Evolutionary conservation across 352 stramenopile species (phyloP), one percentile per base, ranked within the genome.

Genomic region (Phytophthora multivora): DNA sequence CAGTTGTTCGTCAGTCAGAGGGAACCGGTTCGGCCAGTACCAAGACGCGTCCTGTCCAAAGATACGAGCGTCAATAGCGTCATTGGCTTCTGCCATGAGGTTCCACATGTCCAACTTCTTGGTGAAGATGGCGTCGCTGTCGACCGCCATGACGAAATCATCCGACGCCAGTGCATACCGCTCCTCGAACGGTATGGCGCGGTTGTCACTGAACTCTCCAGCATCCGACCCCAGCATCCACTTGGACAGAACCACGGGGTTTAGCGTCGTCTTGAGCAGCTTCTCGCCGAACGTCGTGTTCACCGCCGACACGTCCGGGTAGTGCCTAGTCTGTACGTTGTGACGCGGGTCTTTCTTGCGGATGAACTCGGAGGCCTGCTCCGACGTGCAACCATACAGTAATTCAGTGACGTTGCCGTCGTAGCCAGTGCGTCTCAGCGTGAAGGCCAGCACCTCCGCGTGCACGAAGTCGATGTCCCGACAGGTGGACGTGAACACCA

Each of bases 111-210:
- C 84, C 12, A 90, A 9, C 19, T 85, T 80, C 69, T 93, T 91
- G 40, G 83, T 90, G 54, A 95, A 92, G 55, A 93, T 80, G 19
- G 84, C 79, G 61, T 95, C 84, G 59, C 71, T 89, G 54, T 95
- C 86, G 1, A 93, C 79, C 10, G 89, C 63, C 79, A 91, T 89
- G 42, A 95, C 63, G 48, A 86, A 91, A 42, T 90, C 83, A 41
- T 90, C 75, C 25, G 73, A 60, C 12, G 63, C 47, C 13, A 89
- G 48, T 0, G 45, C 59, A 43, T 77, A 78, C 10, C 66, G 59
- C 50, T 88, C 64, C 40, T 63, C 40, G 30, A 78, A 75, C 4
- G 56, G 19, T 23, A 69, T 57, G 10, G 28, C 16, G 12, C 41
- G 53, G 12, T 49, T 63, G 10, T 59, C 53, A 42, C 52, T 55